Evolutionary conservation across 140 eudicot genomes (phyloP).

Genomic region (Erigeron philadelphicus): DNA sequence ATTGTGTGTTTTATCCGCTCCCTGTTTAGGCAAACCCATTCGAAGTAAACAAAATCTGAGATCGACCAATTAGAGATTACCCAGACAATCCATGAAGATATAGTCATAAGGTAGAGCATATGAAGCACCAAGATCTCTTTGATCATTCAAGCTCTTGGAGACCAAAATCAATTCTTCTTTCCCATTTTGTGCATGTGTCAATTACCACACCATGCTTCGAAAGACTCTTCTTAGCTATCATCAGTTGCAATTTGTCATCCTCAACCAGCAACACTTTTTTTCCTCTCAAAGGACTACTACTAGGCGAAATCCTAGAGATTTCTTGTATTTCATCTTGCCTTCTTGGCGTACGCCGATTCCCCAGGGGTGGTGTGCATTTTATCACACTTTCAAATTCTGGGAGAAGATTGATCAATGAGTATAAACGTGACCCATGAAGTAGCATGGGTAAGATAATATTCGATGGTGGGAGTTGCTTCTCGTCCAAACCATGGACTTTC

Average conservation of each 20-base stretch:
- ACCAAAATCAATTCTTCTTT: slow-evolving; percentile 36
- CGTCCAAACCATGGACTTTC: slow-evolving; percentile 36
- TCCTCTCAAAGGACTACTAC: slow-evolving; percentile 39
- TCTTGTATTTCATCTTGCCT: slow-evolving; percentile 27
- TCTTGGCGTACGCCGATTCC: background rate
- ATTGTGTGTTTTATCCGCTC: too few relatives aligned
- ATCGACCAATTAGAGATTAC: background rate
- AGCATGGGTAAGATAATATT: slow-evolving; percentile 56
- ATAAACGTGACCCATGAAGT: slow-evolving; percentile 64
- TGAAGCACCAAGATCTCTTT: slow-evolving; percentile 24
- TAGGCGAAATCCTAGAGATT: slow-evolving; percentile 18
- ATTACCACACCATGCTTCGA: slow-evolving; percentile 29
- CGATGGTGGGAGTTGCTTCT: slow-evolving; percentile 41
- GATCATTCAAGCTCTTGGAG: slow-evolving; percentile 33
- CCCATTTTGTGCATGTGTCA: slow-evolving; percentile 45
- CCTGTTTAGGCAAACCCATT: background rate
- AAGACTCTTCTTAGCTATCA: slow-evolving; percentile 32
- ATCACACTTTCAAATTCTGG: slow-evolving; percentile 43
- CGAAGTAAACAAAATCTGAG: background rate
- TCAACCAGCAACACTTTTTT: slow-evolving; percentile 53
- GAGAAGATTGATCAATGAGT: slow-evolving; percentile 38
- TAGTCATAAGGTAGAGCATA: slow-evolving; percentile 24
- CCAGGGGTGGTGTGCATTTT: slow-evolving; percentile 16
- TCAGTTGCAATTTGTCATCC: slow-evolving; percentile 35
- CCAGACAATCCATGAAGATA: slow-evolving; percentile 31